These are phyloP conservation scores for Myriangium duriaei DNA, from an alignment of 2,329 filamentous ascomycete species.

Conservation along the genomic window DNA sequence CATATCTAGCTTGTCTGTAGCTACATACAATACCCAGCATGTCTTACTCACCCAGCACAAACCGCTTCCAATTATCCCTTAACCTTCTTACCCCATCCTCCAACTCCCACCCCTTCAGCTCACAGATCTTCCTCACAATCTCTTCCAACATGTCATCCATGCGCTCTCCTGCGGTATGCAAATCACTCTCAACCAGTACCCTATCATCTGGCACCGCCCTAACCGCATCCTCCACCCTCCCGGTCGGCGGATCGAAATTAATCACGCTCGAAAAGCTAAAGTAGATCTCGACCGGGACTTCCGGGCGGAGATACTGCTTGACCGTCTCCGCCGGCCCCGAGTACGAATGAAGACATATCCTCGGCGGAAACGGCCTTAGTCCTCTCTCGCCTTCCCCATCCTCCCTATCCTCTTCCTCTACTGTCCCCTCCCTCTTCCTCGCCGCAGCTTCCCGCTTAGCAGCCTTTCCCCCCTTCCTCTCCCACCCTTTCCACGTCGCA, in stretches of 20 bases:
- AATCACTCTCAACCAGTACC: conserved; percentile 78
- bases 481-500: conserved; percentile 57
- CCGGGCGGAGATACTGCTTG: conserved; percentile 61
- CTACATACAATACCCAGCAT: background rate
- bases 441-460: conserved; percentile 44
- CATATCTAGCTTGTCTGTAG: too few relatives aligned
- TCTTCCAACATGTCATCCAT: conserved; percentile 73
- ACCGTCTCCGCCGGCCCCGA: conserved; percentile 65
- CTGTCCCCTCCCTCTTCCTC: conserved; percentile 11
- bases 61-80: conserved; percentile 63
- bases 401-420: conserved; percentile 10
- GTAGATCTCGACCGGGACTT: conserved; percentile 64
- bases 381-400: conserved; percentile 10
- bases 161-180: conserved; percentile 65
- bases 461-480: conserved; percentile 47
- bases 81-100: conserved; percentile 57
- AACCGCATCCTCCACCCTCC: conserved; percentile 54
- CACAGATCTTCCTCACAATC: conserved; percentile 63
- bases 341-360: conserved; percentile 90
- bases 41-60: conserved; percentile 49
- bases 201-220: conserved; percentile 62
- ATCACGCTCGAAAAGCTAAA: conserved; percentile 81
- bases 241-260: conserved; percentile 50
- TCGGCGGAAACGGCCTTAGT: conserved; percentile 60
- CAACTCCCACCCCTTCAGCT: conserved; percentile 64